Percentiles rank a stretch among this genome's conserved stretches.
phyloP scores from a whole-genome alignment of 2,329 filamentous ascomycete species.

The Diaporthe vexans region DNA sequence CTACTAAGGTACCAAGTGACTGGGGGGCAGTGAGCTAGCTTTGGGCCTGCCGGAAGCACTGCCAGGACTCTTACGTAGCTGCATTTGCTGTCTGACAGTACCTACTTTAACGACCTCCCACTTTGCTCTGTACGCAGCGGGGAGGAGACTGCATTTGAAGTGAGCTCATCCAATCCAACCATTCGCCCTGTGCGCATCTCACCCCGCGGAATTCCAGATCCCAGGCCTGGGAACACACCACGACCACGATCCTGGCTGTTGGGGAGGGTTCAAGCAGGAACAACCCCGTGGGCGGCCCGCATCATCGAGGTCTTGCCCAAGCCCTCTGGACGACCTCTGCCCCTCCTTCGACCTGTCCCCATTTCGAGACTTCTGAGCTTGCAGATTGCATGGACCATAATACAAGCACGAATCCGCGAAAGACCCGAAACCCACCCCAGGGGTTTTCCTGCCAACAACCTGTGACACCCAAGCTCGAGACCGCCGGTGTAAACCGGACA shows the following conservation, averaged over 20 bases:
- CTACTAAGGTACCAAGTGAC: not conserved
- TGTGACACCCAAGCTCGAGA: not conserved
- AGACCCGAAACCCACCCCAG: not conserved
- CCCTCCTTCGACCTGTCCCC: not conserved
- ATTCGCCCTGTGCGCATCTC: not conserved
- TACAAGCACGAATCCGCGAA: not conserved
- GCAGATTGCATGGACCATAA: slow-evolving; percentile 2
- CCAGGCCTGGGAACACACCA: not conserved
- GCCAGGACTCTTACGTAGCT: slow-evolving; percentile 34
- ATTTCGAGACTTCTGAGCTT: not conserved
- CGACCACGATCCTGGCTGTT: not conserved
- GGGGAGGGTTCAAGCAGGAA: slow-evolving; percentile 25
- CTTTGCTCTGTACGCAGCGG: slow-evolving; percentile 21
- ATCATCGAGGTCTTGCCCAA: not conserved
- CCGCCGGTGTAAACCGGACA: not conserved
- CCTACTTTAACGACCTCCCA: not conserved
- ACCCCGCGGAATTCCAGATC: not conserved
- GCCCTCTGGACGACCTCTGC: not conserved
- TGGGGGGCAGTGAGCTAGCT: slow-evolving; percentile 6
- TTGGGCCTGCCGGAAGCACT: slow-evolving; percentile 22
- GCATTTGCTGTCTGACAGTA: slow-evolving; percentile 22
- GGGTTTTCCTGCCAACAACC: not conserved
- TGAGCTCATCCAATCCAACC: not conserved
- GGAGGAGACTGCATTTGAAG: slow-evolving; percentile 2
- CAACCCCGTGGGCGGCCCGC: not conserved